Percentiles rank a stretch among this genome's conserved stretches.
phyloP scores from a whole-genome alignment of 2,329 filamentous ascomycete genomes.

The Alternaria sp. region DNA sequence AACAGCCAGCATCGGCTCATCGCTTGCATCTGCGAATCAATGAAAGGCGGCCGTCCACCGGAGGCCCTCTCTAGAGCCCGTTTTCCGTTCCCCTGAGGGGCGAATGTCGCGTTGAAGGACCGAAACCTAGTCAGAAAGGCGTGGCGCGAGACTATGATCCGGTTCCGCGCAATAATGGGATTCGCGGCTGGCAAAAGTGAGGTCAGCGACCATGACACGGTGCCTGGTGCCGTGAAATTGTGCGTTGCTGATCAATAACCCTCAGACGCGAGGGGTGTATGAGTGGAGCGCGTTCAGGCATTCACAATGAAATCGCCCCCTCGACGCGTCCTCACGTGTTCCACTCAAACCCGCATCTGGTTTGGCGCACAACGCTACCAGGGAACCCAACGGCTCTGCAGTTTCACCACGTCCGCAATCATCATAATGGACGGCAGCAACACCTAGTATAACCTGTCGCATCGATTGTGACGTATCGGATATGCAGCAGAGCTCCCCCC shows the following conservation, averaged over 20 bases:
- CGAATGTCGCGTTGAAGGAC: conserved; percentile 28
- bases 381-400: conserved; percentile 14
- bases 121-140: conserved; percentile 19
- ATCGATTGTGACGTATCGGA: conserved; percentile 1
- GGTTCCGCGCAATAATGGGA: conserved; percentile 25
- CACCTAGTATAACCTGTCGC: not conserved
- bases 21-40: conserved; percentile 38
- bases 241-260: conserved; percentile 24
- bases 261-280: conserved; percentile 8
- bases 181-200: conserved; percentile 10
- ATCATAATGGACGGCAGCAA: not conserved
- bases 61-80: conserved; percentile 25
- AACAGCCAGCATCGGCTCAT: conserved; percentile 40
- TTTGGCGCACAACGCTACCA: conserved; percentile 4
- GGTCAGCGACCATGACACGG: conserved; percentile 16
- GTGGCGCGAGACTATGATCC: conserved; percentile 22
- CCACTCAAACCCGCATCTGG: conserved; percentile 11
- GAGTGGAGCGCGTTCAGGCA: conserved; percentile 13
- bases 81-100: conserved; percentile 40
- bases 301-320: conserved; percentile 14
- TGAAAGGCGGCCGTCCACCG: conserved; percentile 20
- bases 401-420: conserved; percentile 6
- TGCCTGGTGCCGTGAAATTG: conserved; percentile 22
- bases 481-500: not conserved
- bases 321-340: conserved; percentile 19